Evolutionary conservation across 1,284 basidiomycete genomes (phyloP), one percentile per base, ranked within the genome.

Genomic region (Pseudozyma sp.): DNA sequence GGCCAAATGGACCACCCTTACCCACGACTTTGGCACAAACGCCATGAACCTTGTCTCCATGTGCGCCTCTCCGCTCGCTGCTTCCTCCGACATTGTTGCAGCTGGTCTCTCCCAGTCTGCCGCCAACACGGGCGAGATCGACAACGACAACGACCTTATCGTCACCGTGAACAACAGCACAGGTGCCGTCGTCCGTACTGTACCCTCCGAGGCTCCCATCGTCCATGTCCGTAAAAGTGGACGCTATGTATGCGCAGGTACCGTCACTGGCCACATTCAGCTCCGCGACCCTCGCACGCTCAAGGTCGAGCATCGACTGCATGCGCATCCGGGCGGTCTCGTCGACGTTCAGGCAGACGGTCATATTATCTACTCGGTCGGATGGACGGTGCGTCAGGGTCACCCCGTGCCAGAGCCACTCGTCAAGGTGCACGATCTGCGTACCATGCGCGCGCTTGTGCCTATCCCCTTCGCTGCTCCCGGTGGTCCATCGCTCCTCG

Each of bases 361-460:
- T 29, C 74, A 82, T 61, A 61, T 80, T 34, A 52, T 84, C 48
- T 84, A 81, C 61, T 78, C 71, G 40, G 75, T 82, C 42, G 83
- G 83, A 13, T 84, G 82, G 81, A 81, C 83, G 13, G 68, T 84
- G n/a, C 72, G 83, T 44, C 93, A 93, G 84, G 91, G 92, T 19
- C 91, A 92, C 47, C 94, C 95, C 1, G 89, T 92, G 53, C 92
- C 93, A 0, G 96, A 98, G 84, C 92, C 94, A 2, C 87, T 97
- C 30, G 92, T 99, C 75, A 96, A 97, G 85, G 88, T 97, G 10
- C 97, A 93, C 82, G 96, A 99, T 84, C 83, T 94, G 30, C 90
- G 96, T 33, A 92, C 88, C 43, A 89, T 97, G 86, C 90, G 91
- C 37, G 87, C 92, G 3, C 88, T 92, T 31, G 90, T 90, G 0